Evolutionary conservation across 352 stramenopile species (phyloP).

Genomic region (Phytophthora boehmeriae): DNA sequence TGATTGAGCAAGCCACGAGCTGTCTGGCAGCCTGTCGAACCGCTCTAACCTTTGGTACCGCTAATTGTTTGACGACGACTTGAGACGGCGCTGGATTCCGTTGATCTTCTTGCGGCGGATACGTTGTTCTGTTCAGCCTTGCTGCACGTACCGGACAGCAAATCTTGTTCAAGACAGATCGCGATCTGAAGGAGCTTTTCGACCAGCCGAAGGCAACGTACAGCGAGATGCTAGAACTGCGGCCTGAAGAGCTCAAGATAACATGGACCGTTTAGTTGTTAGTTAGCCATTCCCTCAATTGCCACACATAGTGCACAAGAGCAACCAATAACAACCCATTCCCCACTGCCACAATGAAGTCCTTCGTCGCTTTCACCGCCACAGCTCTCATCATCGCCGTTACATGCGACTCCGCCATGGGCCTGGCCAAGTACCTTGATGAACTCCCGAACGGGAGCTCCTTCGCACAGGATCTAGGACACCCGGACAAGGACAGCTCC

Average conservation of each 20-base stretch:
- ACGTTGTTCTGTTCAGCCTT: neutral
- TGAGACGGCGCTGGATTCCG: neutral
- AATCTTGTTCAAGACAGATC: constrained; percentile 1
- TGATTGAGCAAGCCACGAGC: neutral
- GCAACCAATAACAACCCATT: constrained; percentile 1
- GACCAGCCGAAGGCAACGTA: neutral
- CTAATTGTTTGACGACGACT: neutral
- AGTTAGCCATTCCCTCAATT: neutral
- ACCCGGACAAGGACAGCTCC: constrained; percentile 22
- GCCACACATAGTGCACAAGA: constrained; percentile 2
- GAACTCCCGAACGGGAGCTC: constrained; percentile 40
- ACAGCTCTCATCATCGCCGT: constrained; percentile 11
- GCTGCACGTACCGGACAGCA: neutral
- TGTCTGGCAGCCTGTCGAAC: too few relatives aligned
- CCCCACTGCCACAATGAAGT: constrained; percentile 11
- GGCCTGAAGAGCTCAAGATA: neutral
- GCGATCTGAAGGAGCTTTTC: neutral
- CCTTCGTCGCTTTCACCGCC: constrained; percentile 3
- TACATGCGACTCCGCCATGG: constrained; percentile 6
- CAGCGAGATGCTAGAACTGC: too few relatives aligned
- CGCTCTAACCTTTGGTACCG: neutral
- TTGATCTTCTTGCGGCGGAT: neutral
- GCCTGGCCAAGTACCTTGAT: constrained; percentile 17
- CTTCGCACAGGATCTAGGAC: constrained; percentile 39
- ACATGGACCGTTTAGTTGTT: too few relatives aligned